Conservation (phyloP, 108 stramenopile genomes). For the Pseudonitzschia multistriata region DNA sequence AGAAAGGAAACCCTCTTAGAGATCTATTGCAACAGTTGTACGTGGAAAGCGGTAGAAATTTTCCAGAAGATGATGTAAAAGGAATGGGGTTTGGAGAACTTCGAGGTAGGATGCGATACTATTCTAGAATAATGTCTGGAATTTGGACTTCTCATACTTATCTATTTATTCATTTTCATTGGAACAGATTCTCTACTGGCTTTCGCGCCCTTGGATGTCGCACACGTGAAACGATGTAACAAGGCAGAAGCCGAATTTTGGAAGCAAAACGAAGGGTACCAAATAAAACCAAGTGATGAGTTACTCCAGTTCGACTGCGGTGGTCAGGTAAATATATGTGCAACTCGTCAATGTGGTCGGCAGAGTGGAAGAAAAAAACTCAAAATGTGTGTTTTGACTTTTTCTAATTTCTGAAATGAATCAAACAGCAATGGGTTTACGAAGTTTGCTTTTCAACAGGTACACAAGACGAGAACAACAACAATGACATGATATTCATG, state of each 20-base stretch:
- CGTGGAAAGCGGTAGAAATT: conserved; percentile 28
- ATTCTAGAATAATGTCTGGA: neutral
- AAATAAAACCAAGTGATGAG: conserved; percentile 73
- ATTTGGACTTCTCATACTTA: neutral
- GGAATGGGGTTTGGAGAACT: conserved; percentile 91
- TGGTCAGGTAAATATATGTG: conserved; percentile 60
- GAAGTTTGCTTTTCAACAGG: conserved; percentile 95
- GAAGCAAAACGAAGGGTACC: conserved; percentile 79
- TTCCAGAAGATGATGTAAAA: conserved; percentile 53
- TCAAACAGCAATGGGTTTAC: conserved; percentile 90
- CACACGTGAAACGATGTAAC: conserved; percentile 92
- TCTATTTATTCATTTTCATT: neutral
- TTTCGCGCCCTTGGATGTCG: conserved; percentile 77
- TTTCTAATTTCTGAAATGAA: conserved; percentile 7
- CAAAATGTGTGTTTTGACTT: neutral
- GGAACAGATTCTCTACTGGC: conserved; percentile 77
- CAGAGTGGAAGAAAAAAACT: neutral
- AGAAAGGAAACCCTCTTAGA: conserved; percentile 58
- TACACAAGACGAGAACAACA: conserved; percentile 60
- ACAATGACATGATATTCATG: conserved; percentile 82
- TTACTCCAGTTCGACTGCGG: conserved; percentile 98
- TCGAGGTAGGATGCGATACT: conserved; percentile 34
- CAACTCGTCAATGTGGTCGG: neutral
- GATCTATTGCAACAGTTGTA: conserved; percentile 53
- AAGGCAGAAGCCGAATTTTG: conserved; percentile 96